Evolutionary conservation across 2,329 filamentous ascomycete genomes (phyloP).

Genomic region (Penicillium sp.): DNA sequence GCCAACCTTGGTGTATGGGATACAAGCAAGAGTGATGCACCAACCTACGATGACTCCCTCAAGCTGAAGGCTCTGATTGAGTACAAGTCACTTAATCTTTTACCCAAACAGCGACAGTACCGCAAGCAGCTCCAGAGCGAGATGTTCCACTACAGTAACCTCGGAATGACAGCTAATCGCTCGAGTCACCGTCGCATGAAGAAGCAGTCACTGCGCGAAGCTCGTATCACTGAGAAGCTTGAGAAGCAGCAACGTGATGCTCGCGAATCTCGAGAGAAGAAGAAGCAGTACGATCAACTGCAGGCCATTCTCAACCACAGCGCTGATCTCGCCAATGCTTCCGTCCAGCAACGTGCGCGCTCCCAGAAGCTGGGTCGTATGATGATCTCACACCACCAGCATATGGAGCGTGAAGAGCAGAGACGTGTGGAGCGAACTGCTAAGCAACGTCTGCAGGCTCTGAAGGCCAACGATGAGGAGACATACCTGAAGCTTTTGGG

Average conservation of each 20-base stretch:
- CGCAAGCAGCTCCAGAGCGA: constrained; percentile 84
- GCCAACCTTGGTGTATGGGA: constrained; percentile 89
- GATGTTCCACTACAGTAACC: constrained; percentile 93
- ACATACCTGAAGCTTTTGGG: constrained; percentile 97
- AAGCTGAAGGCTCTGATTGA: constrained; percentile 92
- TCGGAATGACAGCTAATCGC: constrained; percentile 95
- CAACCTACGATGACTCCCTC: constrained; percentile 71
- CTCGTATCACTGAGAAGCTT: constrained; percentile 95
- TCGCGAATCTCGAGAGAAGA: constrained; percentile 93
- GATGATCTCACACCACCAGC: constrained; percentile 87
- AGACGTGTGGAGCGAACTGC: constrained; percentile 96
- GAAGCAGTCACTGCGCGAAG: constrained; percentile 94
- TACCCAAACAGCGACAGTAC: constrained; percentile 81
- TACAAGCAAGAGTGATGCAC: constrained; percentile 64
- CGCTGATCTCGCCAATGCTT: constrained; percentile 69
- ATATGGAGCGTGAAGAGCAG: constrained; percentile 99
- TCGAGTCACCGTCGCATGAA: constrained; percentile 89
- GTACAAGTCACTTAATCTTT: constrained; percentile 85
- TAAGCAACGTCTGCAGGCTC: constrained; percentile 97
- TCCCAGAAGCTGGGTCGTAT: constrained; percentile 82
- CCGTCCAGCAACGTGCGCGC: constrained; percentile 66
- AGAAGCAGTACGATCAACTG: constrained; percentile 92
- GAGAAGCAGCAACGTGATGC: constrained; percentile 98
- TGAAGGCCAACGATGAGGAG: constrained; percentile 99
- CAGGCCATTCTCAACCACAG: constrained; percentile 81